Evolutionary conservation across 768 basidiomycete species (phyloP), one percentile per base, ranked within the genome.

Genomic region (Plicaturopsis crispa): DNA sequence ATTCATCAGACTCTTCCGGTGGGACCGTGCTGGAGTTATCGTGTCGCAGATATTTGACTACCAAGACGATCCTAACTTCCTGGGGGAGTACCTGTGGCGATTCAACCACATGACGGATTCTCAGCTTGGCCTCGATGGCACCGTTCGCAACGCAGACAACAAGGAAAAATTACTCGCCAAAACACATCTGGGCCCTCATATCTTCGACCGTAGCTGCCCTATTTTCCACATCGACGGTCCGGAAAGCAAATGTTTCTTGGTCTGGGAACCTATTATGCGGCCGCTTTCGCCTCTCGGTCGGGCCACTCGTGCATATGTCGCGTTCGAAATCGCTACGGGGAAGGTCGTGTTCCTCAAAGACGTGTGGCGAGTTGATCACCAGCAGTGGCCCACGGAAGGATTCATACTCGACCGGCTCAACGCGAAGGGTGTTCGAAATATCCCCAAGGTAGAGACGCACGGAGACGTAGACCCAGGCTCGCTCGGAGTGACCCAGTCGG

Each of bases 1-100:
- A 10, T 23, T 26, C 36, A 33, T 42, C n/a, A 19, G 26, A 7
- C 33, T 50, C 12, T 36, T 50, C 24, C 24, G 41, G n/a, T 50
- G 44, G 44, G 48, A 48, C 28, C 21, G 30, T n/a, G 33, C 35
- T 11, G 48, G 45, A 20, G 42, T 36, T 5, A 31, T 50, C 18
- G 39, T 50, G 6, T 40, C 48, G 14, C 20, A 43, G 26, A 35
- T 17, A 17, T 24, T 44, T 17, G n/a, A n/a, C n/a, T n/a, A n/a
- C n/a, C n/a, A n/a, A n/a, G n/a, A n/a, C n/a, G n/a, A n/a, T n/a
- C n/a, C n/a, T n/a, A 11, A 28, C 7, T 30, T 32, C 14, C 16
- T 44, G 18, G 32, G 24, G 13, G 45, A 47, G 13, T 47, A 43
- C 18, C 36, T 39, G 18, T 32, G 32, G 43, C 38, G 43, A 13